These are phyloP conservation scores for Leptodermis oblonga DNA, from an alignment of 257 asterid species.

Conservation along the genomic window DNA sequence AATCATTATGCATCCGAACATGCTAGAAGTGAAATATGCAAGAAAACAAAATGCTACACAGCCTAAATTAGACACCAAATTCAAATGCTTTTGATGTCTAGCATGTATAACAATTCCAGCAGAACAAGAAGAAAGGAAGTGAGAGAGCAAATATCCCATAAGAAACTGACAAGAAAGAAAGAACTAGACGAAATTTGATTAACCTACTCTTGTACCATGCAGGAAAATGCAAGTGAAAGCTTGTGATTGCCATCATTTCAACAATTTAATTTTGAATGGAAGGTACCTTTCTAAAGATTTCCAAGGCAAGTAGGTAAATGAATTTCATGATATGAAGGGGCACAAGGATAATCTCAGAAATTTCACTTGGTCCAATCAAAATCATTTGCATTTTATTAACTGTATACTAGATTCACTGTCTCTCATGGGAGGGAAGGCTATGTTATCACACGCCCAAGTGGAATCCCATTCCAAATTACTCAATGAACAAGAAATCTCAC, in stretches of 20 bases:
- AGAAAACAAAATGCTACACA: neutral
- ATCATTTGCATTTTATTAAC: neutral
- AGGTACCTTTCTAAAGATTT: neutral
- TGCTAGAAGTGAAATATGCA: neutral
- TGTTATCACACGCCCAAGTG: neutral
- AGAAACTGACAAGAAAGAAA: constrained; percentile 3
- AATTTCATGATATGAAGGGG: neutral
- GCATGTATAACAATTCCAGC: neutral
- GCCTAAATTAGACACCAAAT: neutral
- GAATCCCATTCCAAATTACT: neutral
- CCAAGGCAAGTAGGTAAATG: neutral
- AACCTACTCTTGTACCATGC: constrained; percentile 15
- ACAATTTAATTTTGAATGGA: neutral
- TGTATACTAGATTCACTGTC: neutral
- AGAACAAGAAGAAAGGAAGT: neutral
- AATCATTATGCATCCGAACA: neutral
- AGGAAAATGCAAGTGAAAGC: constrained; percentile 9
- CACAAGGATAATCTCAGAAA: neutral
- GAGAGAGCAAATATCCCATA: neutral
- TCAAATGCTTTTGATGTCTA: neutral
- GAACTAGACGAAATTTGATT: constrained; percentile 3
- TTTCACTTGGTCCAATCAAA: neutral
- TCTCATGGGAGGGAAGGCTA: neutral
- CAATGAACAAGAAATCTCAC: neutral
- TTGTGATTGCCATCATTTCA: neutral